Evolutionary conservation across 192 early-diverging fungal genomes (phyloP).

Genomic region (Coemansia sp.): DNA sequence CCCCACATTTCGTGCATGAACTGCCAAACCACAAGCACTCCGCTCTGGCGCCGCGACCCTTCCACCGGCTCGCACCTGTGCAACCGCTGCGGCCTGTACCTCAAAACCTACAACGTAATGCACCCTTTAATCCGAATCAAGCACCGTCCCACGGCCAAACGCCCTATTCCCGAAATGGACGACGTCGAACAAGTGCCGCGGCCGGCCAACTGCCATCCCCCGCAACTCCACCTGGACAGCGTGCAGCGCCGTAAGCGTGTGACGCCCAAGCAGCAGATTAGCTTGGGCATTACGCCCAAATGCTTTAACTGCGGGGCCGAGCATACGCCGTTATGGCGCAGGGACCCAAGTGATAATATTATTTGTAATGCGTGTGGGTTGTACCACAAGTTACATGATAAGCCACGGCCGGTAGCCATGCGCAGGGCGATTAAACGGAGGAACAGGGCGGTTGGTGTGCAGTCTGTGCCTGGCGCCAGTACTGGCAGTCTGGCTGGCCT

Average conservation of each 20-base stretch:
- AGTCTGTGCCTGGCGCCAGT: no score
- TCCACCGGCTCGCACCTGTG: constrained; percentile 70
- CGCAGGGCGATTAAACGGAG: constrained; percentile 91
- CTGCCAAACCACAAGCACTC: constrained; percentile 75
- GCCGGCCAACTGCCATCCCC: constrained; percentile 41
- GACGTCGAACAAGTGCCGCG: constrained; percentile 65
- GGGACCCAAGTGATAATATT: constrained; percentile 84
- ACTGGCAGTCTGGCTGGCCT: constrained; percentile 17
- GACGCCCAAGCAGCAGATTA: constrained; percentile 55
- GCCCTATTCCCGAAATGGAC: constrained; percentile 45
- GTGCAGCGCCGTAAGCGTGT: constrained; percentile 25
- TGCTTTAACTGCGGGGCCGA: constrained; percentile 85
- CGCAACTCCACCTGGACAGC: constrained; percentile 18
- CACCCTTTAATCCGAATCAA: constrained; percentile 47
- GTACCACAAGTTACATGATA: constrained; percentile 92
- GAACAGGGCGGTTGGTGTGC: constrained; percentile 56
- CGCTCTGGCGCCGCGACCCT: constrained; percentile 73
- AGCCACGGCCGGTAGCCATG: constrained; percentile 81
- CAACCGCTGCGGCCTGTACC: constrained; percentile 71
- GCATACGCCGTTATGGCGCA: constrained; percentile 94
- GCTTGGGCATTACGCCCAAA: constrained; percentile 44
- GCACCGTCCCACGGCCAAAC: constrained; percentile 23
- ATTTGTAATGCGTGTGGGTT: constrained; percentile 98
- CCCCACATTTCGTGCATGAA: constrained; percentile 60
- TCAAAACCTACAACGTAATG: constrained; percentile 55